Conservation (phyloP, 805 yeast genomes). For the Ogataea haglerorum region DNA sequence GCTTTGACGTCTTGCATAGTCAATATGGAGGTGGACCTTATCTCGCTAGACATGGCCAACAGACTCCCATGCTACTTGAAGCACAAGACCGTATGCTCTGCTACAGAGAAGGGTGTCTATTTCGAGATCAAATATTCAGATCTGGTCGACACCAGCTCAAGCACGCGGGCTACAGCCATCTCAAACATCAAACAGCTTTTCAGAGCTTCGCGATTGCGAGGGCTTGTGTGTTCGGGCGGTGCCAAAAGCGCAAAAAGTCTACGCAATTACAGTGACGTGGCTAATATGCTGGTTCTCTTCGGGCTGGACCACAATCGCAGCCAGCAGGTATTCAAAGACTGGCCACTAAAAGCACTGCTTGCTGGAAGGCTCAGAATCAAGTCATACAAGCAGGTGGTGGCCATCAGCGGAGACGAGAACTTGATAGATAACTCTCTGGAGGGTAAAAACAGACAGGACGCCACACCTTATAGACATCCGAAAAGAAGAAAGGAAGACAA, state of each 20-base stretch:
- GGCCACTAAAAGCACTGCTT: conserved; percentile 61
- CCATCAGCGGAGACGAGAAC: conserved; percentile 47
- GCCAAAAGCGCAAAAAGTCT: conserved; percentile 43
- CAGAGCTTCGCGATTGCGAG: conserved; percentile 77
- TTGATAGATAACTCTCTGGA: conserved; percentile 28
- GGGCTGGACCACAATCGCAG: conserved; percentile 70
- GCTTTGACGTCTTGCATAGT: conserved; percentile 72
- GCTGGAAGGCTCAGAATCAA: conserved; percentile 71
- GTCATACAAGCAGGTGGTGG: conserved; percentile 74
- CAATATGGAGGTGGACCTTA: conserved; percentile 74
- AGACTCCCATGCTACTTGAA: conserved; percentile 74
- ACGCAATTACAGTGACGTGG: conserved; percentile 67
- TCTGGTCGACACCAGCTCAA: conserved; percentile 36
- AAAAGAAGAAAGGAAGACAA: conserved; percentile 11
- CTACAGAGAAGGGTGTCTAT: conserved; percentile 75
- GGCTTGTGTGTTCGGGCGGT: conserved; percentile 77
- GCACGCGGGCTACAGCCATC: conserved; percentile 56
- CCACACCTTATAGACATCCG: conserved; percentile 3
- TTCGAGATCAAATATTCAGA: conserved; percentile 73
- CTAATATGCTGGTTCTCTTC: conserved; percentile 59
- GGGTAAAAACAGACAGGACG: conserved; percentile 15
- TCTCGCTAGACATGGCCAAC: conserved; percentile 64
- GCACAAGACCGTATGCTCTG: conserved; percentile 82
- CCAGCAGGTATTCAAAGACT: conserved; percentile 52
- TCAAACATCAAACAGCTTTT: conserved; percentile 70